Evolutionary conservation across 2,329 filamentous ascomycete species (phyloP), one percentile per base, ranked within the genome.

Genomic region (Thielaviopsis ethacetica): DNA sequence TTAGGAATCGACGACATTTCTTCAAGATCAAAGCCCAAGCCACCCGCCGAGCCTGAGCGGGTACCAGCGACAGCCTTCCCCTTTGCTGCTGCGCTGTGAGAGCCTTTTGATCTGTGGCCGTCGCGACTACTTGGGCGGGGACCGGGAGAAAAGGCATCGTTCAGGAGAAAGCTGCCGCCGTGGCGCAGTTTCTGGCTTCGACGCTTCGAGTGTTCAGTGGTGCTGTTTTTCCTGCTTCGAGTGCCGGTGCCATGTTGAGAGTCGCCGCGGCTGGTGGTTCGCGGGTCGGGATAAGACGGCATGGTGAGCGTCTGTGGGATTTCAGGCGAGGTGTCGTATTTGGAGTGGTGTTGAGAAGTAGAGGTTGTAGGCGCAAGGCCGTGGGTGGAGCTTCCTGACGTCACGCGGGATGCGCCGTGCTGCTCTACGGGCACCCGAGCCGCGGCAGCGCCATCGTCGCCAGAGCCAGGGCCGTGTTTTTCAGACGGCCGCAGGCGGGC

Each of bases 121-220:
- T 62, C 49, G 53, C 64, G 51, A 64, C 66, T 53, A 61, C 60
- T 58, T 60, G 63, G 27, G 63, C 56, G 58, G 24, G 66, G 68
- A 21, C 67, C 65, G 26, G 65, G 65, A n/a, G 63, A 64, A 21
- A 76, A 65, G 2, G 71, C 65, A 62, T 77, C 76, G 30, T 73
- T 69, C 15, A 81, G 70, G 56, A 81, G 70, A 64, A 81, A 81
- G 7, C 73, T 75, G 53, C 76, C 75, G 62, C 70, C 73, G 5
- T 75, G 70, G 17, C 75, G 72, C 30, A 71, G 68, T 64, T 73
- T 78, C 57, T 74, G 69, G 50, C 64, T 68, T 61, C 68, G 65
- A 52, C 67, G 65, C 56, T 53, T 52, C 3, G 57, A 59, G 21
- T 41, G 57, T 10, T 59, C 52, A n/a, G 24, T 41, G 17, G 53